Evolutionary conservation across 2,329 filamentous ascomycete species (phyloP), one percentile per base, ranked within the genome.

Genomic region (Cladosporium halotolerans): DNA sequence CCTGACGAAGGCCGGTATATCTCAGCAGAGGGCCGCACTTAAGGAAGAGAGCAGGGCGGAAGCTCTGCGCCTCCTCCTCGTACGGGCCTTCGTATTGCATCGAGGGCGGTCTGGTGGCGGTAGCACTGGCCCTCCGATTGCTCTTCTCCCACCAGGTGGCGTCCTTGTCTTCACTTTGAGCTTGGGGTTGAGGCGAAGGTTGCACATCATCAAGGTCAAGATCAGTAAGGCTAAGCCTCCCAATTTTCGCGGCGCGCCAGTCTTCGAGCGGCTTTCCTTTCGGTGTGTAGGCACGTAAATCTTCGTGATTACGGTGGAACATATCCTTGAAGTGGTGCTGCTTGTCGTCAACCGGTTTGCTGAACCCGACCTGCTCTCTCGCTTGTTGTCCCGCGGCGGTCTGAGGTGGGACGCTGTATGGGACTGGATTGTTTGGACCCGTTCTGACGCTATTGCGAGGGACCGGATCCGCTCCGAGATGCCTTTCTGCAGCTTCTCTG

Each of bases 11-110:
- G 16, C 95, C 93, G 52, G 86, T 92, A 68, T 95, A 99, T 55
- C 93, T 84, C 58, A 99, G 74, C 18, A 99, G 74, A 5, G 93
- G 93, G 0, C 93, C 93, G 64, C 92, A 96, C 70, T 90, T 91
- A 51, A 99, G 76, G 66, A 88, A 91, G 36, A 99, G 71, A 3
- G 82, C 79, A 18, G 93, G 93, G 61, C 87, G 87, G 70, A 97
- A 99, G 55, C 80, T 79, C 74, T 79, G 78, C 57, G 80, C 78
- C 36, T 73, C 76, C 52, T 86, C 81, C 59, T 88, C 83, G 57
- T 85, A 87, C 0, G 81, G 78, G 58, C 83, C 83, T 0, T 80
- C 81, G 60, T 76, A 80, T 50, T 77, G 73, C n/a, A 73, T 75
- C 33, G 52, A 45, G 18, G 18, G 14, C 39, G 16, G 14, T 33